Evolutionary conservation across 1,284 basidiomycete species (phyloP).

Genomic region (Psilocybe mexicana): DNA sequence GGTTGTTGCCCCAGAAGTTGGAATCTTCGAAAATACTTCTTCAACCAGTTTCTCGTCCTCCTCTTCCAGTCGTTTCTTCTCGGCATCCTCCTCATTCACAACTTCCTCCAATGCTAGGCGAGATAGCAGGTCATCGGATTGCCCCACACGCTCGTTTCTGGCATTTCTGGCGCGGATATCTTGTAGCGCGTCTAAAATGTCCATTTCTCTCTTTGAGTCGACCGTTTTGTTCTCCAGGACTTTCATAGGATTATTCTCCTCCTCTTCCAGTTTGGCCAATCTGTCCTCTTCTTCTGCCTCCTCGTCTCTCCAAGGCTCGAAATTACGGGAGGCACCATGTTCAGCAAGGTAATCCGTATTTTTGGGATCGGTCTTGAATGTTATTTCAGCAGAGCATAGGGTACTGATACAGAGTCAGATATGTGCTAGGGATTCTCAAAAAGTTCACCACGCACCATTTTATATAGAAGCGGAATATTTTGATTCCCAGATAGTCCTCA

Average conservation of each 20-base stretch:
- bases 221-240: conserved; percentile 89
- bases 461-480: conserved; percentile 88
- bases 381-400: conserved; percentile 95
- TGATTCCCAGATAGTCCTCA: conserved; percentile 98
- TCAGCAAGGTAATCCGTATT: conserved; percentile 94
- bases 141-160: conserved; percentile 80
- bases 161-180: conserved; percentile 95
- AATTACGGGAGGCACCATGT: conserved; percentile 92
- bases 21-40: conserved; percentile 82
- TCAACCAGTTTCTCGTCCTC: conserved; percentile 91
- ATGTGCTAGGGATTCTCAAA: background rate
- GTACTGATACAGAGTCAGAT: conserved; percentile 50
- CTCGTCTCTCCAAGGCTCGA: conserved; percentile 90
- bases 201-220: conserved; percentile 97
- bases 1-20: conserved; percentile 40
- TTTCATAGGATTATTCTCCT: conserved; percentile 97
- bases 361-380: conserved; percentile 99
- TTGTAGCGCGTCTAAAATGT: conserved; percentile 93
- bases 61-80: conserved; percentile 71
- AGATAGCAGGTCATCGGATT: conserved; percentile 62
- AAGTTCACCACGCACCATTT: conserved; percentile 59
- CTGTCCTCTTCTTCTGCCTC: conserved; percentile 71
- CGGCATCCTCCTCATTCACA: conserved; percentile 69
- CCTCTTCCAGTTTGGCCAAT: conserved; percentile 78
- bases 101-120: conserved; percentile 61